Evolutionary conservation across 116 monocot genomes (phyloP), one percentile per base, ranked within the genome.

Genomic region (Iris pallida): DNA sequence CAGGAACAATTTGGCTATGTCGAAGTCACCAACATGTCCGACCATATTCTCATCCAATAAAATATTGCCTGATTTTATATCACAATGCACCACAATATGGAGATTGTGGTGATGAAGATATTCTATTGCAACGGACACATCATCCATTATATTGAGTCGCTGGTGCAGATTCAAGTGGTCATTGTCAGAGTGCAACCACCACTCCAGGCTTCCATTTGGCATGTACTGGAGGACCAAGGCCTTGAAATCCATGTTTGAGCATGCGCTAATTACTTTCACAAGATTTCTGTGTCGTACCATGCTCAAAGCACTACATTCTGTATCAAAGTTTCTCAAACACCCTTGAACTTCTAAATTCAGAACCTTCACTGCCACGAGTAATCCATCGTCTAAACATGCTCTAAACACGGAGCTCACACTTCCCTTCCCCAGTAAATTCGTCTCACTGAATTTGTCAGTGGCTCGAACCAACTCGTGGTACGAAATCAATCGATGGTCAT

Each of bases 231-330:
- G 30, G 30, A 30, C 30, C 30, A 30, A 30, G 30, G 63, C 72
- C 51, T 42, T 72, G 19, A 72, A 55, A 5, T 72, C 72, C 12
- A 55, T 9, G 42, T 63, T 61, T 41, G 61, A 61, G 43, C 61
- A 42, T 14, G 61, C 42, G 54, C 42, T 71, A 4, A 71, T 8
- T 10, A 72, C 44, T 45, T 55, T 63, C 4, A 72, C 54, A 11
- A 63, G 55, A 63, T 72, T 72, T 19, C 71, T 49, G 16, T 71
- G 71, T 2, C 55, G 55, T 42, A 53, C 61, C n/a, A 17, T 53
- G 10, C 72, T 11, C 42, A 72, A 13, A 8, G 44, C 55, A 12
- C 6, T 2, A 19, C 72, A 63, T 55, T 63, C 63, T 0, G 14
- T 42, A 45, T 72, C 72, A 53, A 72, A 72, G 20, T 63, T 72